Base-by-base conservation (phyloP, 306 rosid species). In the Pterocarpus macrocarpus region DNA sequence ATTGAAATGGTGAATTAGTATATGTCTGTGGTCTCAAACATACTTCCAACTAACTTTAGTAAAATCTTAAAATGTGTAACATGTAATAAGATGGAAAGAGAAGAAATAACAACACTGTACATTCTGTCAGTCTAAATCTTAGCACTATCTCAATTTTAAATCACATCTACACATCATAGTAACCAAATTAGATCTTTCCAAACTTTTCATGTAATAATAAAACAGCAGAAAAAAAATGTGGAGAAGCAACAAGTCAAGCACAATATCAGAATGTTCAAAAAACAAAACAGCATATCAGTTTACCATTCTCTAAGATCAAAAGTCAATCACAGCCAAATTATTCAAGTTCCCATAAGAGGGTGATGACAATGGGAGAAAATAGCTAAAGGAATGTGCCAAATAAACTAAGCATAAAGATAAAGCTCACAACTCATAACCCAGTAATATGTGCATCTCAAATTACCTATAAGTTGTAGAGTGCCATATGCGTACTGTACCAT, bases 401-500 rank as follows among this genome's bases (percentile, higher is more conserved):
- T 50, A 67, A 67, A 81, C 64, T 12, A 44, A 39, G 69, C 67
- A 81, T 75, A 67, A 75, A 69, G 52, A 17, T 75, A 84, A 79
- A 58, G 39, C 81, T 79, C 73, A 67, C 4, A 79, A 65, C 58
- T 71, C 47, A 6, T 43, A 43, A 43, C 7, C 47, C 50, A 15
- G 76, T 79, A 47, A 83, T 73, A 43, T 45, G 65, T 15, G n/a
- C 64, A 82, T 58, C 56, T 58, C 72, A 84, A 72, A 70, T 66
- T 89, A 91, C 99, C 99, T 93, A 71, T 96, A 96, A 69, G 99
- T 96, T 53, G 99, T 96, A 12, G 99, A 86, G 81, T 96, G 99
- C 99, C 99, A 96, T 83, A 93, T 96, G 79, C 98, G 98, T 81
- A 96, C 99, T 57, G 98, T 96, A 79, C 99, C 99, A 83, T 96